Evolutionary conservation across 352 stramenopile species (phyloP), one percentile per base, ranked within the genome.

Genomic region (Thalassiosira exigua): DNA sequence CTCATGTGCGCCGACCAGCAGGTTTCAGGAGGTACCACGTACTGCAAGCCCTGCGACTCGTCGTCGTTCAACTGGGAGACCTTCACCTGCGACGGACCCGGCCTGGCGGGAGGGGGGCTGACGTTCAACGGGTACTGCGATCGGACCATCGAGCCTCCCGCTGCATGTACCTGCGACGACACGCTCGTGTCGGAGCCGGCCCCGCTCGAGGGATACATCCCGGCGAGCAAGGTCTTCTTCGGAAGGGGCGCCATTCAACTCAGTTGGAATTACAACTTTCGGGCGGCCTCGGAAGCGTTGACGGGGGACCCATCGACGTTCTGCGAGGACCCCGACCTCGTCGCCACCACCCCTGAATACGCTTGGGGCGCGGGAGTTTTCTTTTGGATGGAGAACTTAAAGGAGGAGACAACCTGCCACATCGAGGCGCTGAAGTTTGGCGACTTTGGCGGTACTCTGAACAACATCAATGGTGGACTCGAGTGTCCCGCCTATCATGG

Each of bases 321-420:
- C 51, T 86, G 79, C 32, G 62, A 82, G 1, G 44, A 82, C 24
- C 79, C 79, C 3, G 79, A 86, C 68, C 64, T 86, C 11, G 74
- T 86, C 21, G 79, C 79, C 12, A 80, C 65, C 4, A 75, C 29
- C 33, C 72, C 72, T 9, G 72, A 77, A 56, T 86, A 82, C 44
- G 21, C 7, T 33, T 56, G 46, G 46, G 46, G 46, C 7, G 60
- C 70, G 4, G 66, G 73, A 53, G 44, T 82, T 12, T 82, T 82
- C 24, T 82, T 72, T 39, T 82, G 73, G 78, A 85, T 85, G 78
- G 78, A 85, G 48, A 81, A 79, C 41, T 27, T 85, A 7, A 85
- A 85, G 32, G 71, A 85, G 56, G 78, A 85, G 50, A 81, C 60
- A n/a, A 85, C 78, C 0, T 85, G 78, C 46, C 78, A 85, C 32